Base-by-base conservation (phyloP, 208 protist genomes). In the Crithidia brevicula region DNA sequence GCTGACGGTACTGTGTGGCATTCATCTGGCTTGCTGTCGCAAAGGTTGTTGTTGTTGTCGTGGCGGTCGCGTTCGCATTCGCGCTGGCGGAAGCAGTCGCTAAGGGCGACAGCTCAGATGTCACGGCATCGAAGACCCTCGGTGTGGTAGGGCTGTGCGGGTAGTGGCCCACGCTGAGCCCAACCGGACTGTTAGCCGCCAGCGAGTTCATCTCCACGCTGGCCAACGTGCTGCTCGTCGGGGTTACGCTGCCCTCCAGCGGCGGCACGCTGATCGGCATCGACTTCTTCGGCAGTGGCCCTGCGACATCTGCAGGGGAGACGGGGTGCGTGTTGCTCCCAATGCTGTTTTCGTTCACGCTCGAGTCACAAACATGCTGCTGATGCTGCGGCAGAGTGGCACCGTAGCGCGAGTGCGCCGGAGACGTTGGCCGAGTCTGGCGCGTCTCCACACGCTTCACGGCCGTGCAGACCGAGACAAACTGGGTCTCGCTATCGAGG, bases 391-490 rank as follows among this genome's bases (percentile, higher is more conserved):
- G 62, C 38, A 60, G 16, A 22, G 22, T 60, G 20, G 18, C 13
- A 50, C 45, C 15, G 59, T 31, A 33, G 59, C 59, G 59, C 10
- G 59, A 42, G 40, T 34, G 28, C 22, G 43, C 36, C 4, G 31
- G 67, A 15, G 54, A 53, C 1, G 57, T 18, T 13, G 46, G 49
- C 22, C 42, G 34, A n/a, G 36, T 53, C 49, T 67, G 51, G 20
- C 57, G 74, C 34, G 75, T 58, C 54, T 79, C 73, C 0, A 84
- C 71, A 0, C 89, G 89, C 43, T 79, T 62, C 36, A 95, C 90
- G 2, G 83, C 87, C 2, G 90, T 95, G 79, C 87, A 93, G 15
- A 95, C 78, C 0, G 87, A 84, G 18, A 95, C 82, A 59, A 95
- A 93, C 76, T 95, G 87, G 38, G 43, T 60, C 4, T 62, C 72